These are phyloP conservation scores for Mycogone perniciosa DNA, from an alignment of 2,329 filamentous ascomycete genomes.

Conservation along the genomic window DNA sequence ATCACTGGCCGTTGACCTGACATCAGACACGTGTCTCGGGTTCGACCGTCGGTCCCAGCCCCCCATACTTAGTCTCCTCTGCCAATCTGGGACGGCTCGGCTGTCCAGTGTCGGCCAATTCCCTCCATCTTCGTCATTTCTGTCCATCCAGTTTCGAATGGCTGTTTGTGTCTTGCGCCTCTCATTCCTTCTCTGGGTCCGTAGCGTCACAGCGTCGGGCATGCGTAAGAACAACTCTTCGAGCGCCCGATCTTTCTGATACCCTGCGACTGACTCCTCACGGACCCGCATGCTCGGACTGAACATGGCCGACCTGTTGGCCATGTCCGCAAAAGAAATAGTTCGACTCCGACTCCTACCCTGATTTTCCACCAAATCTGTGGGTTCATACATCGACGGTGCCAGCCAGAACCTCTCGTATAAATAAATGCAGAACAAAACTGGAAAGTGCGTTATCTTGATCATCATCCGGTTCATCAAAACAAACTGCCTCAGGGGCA, in stretches of 20 bases:
- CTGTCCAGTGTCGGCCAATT: conserved; percentile 46
- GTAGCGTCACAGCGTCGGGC: conserved; percentile 57
- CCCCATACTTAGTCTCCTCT: conserved; percentile 46
- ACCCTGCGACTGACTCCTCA: conserved; percentile 82
- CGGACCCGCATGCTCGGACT: conserved; percentile 66
- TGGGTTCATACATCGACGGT: conserved; percentile 70
- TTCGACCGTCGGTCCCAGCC: conserved; percentile 41
- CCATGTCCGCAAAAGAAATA: conserved; percentile 53
- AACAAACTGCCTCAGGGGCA: conserved; percentile 77
- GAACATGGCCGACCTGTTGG: conserved; percentile 57
- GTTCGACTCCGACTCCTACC: conserved; percentile 43
- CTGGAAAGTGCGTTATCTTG: conserved; percentile 82
- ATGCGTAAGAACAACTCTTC: conserved; percentile 83
- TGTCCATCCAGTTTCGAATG: conserved; percentile 87
- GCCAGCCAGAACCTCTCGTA: conserved; percentile 81
- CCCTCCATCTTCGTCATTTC: conserved; percentile 47
- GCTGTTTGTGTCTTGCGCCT: conserved; percentile 71
- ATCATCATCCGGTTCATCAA: conserved; percentile 84
- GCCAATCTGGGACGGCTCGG: conserved; percentile 39
- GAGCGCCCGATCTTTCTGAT: conserved; percentile 80
- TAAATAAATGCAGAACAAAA: conserved; percentile 77
- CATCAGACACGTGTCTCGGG: conserved; percentile 47
- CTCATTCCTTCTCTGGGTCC: conserved; percentile 55
- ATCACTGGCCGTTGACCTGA: conserved; percentile 56
- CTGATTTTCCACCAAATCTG: conserved; percentile 73